phyloP scores from a whole-genome alignment of 2,329 filamentous ascomycete genomes.

The Ascochyta rabiei region DNA sequence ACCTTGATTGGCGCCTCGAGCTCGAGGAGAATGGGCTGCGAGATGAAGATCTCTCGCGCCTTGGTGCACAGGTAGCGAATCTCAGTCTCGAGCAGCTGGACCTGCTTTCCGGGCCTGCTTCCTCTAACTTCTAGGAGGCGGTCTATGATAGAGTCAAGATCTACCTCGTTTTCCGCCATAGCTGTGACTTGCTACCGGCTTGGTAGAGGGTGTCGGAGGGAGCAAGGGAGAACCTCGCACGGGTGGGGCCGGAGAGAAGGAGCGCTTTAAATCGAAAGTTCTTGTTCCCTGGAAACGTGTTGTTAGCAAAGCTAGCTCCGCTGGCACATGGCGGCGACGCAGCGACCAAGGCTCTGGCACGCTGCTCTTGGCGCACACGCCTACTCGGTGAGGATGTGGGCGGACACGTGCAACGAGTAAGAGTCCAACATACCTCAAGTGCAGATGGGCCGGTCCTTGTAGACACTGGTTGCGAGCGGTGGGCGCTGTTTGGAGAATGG shows the following conservation, averaged over 20 bases:
- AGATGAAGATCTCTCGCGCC: constrained; percentile 99
- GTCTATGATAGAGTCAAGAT: constrained; percentile 99
- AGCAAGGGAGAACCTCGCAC: constrained; percentile 46
- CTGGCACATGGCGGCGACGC: constrained; percentile 13
- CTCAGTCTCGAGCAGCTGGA: constrained; percentile 93
- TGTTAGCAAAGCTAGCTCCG: constrained; percentile 30
- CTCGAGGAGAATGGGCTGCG: constrained; percentile 96
- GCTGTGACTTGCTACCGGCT: constrained; percentile 50
- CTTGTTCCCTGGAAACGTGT: constrained; percentile 23
- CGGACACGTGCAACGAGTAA: neutral
- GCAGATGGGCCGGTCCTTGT: constrained; percentile 26
- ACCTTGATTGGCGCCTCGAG: constrained; percentile 99
- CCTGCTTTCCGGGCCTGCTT: constrained; percentile 97
- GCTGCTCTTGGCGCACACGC: constrained; percentile 10
- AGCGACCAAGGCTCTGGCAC: constrained; percentile 22
- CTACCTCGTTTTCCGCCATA: constrained; percentile 89
- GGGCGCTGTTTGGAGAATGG: constrained; percentile 43
- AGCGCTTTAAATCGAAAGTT: constrained; percentile 33
- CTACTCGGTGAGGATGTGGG: neutral
- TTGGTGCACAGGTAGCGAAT: constrained; percentile 98
- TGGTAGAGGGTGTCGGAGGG: constrained; percentile 27
- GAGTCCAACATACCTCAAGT: constrained; percentile 40
- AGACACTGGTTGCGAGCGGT: constrained; percentile 27
- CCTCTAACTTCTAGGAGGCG: constrained; percentile 96
- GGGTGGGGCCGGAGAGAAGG: constrained; percentile 30